phyloP scores from a whole-genome alignment of 1,139 yeast genomes.

The Magnusiomyces suaveolens region DNA sequence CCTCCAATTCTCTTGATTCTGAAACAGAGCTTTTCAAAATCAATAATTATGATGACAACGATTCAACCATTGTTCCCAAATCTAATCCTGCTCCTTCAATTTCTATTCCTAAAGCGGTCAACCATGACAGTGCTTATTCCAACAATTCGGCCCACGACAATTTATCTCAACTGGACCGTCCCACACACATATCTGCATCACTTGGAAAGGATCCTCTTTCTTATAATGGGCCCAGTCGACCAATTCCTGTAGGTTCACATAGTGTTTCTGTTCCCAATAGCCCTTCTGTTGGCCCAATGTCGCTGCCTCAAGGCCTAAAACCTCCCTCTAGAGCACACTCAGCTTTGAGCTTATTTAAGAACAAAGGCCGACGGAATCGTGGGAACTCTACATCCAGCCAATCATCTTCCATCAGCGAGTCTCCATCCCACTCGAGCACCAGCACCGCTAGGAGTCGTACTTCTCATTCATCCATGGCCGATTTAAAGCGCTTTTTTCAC shows the following conservation, averaged over 20 bases:
- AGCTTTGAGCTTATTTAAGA: constrained; percentile 22
- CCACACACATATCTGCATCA: not conserved
- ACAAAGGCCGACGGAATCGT: constrained; percentile 17
- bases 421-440: not conserved
- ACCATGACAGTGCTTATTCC: constrained; percentile 4
- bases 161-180: too few species aligned
- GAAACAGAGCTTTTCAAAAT: not conserved
- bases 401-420: constrained; percentile 18
- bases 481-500: constrained; percentile 28
- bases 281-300: not conserved
- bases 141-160: not conserved
- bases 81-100: constrained; percentile 3
- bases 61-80: not conserved
- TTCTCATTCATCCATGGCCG: constrained; percentile 24
- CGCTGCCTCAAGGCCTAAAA: constrained; percentile 5
- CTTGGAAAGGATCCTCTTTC: not conserved
- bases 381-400: constrained; percentile 19
- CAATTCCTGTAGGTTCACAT: not conserved
- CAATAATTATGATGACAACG: not conserved
- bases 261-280: not conserved
- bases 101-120: constrained; percentile 4
- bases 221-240: not conserved
- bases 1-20: not conserved
- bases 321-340: constrained; percentile 23
- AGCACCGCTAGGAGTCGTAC: constrained; percentile 2